Evolutionary conservation across 1,139 yeast species (phyloP), one percentile per base, ranked within the genome.

Genomic region (Arxiozyma slooffiae): DNA sequence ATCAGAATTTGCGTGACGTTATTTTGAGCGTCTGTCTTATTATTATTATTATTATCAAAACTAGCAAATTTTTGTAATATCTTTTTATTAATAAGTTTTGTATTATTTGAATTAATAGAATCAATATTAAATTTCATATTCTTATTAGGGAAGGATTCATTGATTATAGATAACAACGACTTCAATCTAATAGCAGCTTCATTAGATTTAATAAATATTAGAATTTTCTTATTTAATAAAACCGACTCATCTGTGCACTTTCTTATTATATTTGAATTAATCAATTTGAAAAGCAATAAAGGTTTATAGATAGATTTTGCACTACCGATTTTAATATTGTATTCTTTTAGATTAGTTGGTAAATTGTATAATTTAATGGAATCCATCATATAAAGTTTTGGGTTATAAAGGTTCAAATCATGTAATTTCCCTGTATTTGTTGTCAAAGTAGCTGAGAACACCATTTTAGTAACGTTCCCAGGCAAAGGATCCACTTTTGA

Each of bases 371-470:
- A 64, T 53, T 69, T 67, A 40, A 75, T 71, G 46, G 81, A 77
- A 58, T 83, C 87, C 52, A 87, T 82, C 51, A 90, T 79, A 46
- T 86, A 76, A 46, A 94, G 69, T 60, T 82, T 76, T 7, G 96
- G 96, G 47, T 75, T 74, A 50, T 74, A 71, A 57, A 94, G 78
- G 50, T 82, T 78, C 55, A 92, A 72, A 46, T 79, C 77, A 9
- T 92, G 76, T 49, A 94, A 71, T 62, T 86, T 86, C 38, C 94
- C 96, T 0, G 97, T 89, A 67, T 90, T 95, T 1, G 96, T 83
- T 3, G 97, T 89, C 52, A 94, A 75, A 0, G 99, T 92, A 7
- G 99, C 98, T 41, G 96, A 85, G 63, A 92, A 89, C 3, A 92
- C 75, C 66, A 92, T 75, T 60, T 90, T 89, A 41, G 69, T 63